A percentile compares a stretch with the other conserved stretches of the same genome.
phyloP scores from a whole-genome alignment of 73 alveolate species.

The Paramecium bursaria region DNA sequence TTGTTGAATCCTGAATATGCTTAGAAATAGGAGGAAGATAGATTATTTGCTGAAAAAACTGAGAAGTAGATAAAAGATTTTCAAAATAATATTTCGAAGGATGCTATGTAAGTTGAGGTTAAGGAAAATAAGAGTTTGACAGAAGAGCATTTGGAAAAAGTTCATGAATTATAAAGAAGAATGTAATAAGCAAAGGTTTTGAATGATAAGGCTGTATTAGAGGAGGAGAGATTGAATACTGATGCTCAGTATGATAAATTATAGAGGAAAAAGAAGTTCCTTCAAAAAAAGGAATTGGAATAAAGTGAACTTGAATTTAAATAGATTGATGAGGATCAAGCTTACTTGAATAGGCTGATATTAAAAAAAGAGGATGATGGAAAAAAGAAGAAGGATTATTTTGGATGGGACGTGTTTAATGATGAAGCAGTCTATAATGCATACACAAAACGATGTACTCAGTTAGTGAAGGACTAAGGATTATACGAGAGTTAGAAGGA shows the following conservation, averaged over 20 bases:
- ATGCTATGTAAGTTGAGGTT: conserved; percentile 1
- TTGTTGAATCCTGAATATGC: background rate
- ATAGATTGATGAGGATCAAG: conserved; percentile 52
- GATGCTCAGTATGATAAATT: conserved; percentile 58
- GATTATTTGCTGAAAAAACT: background rate
- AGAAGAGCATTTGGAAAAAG: conserved; percentile 2
- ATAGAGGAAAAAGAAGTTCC: background rate
- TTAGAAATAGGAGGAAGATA: conserved; percentile 15
- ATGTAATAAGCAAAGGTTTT: conserved; percentile 34
- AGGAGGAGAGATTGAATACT: conserved; percentile 51
- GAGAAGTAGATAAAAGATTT: background rate
- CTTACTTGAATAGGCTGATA: background rate
- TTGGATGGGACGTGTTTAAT: conserved; percentile 74
- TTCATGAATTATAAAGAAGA: background rate
- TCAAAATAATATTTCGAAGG: background rate
- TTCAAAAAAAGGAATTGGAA: conserved; percentile 2
- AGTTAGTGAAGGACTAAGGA: conserved; percentile 49
- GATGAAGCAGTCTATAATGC: conserved; percentile 84
- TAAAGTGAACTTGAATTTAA: conserved; percentile 38
- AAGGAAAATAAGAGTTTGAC: conserved; percentile 1
- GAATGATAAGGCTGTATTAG: conserved; percentile 53
- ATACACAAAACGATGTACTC: conserved; percentile 73
- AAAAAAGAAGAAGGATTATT: conserved; percentile 4
- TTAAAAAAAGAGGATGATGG: background rate
- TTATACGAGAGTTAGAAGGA: conserved; percentile 20